These are phyloP conservation scores for Acanthamoeba culbertsoni DNA, from an alignment of 208 protist species.

Conservation along the genomic window DNA sequence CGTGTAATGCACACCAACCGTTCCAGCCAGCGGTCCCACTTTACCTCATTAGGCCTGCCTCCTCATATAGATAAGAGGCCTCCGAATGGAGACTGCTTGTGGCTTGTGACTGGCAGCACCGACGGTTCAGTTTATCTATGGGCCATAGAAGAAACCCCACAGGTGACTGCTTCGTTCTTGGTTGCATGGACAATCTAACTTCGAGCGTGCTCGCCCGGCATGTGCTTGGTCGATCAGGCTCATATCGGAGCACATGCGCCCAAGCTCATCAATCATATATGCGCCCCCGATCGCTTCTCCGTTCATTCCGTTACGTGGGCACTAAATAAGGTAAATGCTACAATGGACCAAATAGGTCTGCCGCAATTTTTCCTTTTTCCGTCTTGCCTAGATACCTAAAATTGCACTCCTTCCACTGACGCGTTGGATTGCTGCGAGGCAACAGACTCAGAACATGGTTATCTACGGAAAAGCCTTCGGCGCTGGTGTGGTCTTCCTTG, in stretches of 20 bases:
- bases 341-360: too few species aligned
- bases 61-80: not conserved
- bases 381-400: too few species aligned
- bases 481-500: not conserved
- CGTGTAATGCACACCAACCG: not conserved
- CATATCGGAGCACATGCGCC: not conserved
- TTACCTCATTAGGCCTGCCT: not conserved
- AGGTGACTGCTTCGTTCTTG: too few species aligned
- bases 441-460: not conserved
- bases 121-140: not conserved
- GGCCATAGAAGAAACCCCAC: not conserved
- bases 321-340: not conserved
- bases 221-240: not conserved
- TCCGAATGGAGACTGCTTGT: not conserved
- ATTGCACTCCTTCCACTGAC: too few species aligned
- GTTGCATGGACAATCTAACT: too few species aligned
- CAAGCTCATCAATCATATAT: not conserved
- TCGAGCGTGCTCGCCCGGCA: not conserved
- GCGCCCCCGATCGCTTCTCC: not conserved
- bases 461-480: slow-evolving; percentile 13
- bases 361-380: not conserved
- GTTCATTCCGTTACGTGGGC: not conserved
- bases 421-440: not conserved
- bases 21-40: not conserved
- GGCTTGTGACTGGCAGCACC: not conserved